Base-by-base conservation (phyloP, 495 filamentous ascomycete species). In the Podospora fimiseda region DNA sequence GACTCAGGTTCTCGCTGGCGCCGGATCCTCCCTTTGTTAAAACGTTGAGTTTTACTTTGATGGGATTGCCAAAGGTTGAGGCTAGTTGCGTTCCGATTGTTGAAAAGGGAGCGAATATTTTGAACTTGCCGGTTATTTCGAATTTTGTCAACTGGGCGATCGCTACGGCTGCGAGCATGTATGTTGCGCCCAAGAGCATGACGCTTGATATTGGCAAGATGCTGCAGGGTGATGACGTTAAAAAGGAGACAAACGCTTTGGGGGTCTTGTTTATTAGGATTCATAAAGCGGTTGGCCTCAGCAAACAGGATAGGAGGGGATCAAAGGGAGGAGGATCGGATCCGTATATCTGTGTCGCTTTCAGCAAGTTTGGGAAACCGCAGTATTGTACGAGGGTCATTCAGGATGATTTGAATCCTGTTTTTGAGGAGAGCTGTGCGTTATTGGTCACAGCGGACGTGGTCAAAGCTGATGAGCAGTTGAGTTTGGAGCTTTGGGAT, bases 111-210 rank as follows among this genome's bases (percentile, higher is more conserved):
- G 85, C 95, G 57, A 97, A 97, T 60, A 83, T 96, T 38, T 72
- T 97, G 6, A 95, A 97, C 57, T 72, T 97, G 21, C 92, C 92
- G 0, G 63, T 97, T 42, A 95, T 97, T 58, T 95, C 89, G 0
- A 92, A 95, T 56, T 96, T 97, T 64, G 91, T 95, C 70, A 95
- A 96, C 70, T 95, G 90, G 66, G 89, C 91, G n/a, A 95, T 97
- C 57, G 83, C 78, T 30, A 82, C 92, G 1, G 89, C 90, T 3
- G 82, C 85, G 27, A 85, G 84, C 63, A 88, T 95, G 77, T 96
- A 95, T 54, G 90, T 95, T 39, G 92, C 92, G 14, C 92, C 92
- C n/a, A 97, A 95, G 68, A 91, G 87, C 1, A 86, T 96, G 86
- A 88, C 87, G 2, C 79, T 97, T 52, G 91, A 97, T 60, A 78